Evolutionary conservation across 176 grass and related monocot species (phyloP).

Genomic region (Zea mays): Zm-B73-REFERENCE-NAM-5.0 NC_050099.1:201459501-201460000

Average conservation of each 20-base stretch:
- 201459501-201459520: constrained; percentile 70
- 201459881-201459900: not conserved
- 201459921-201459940: not conserved
- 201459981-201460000: not conserved
- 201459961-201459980: not conserved
- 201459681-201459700: constrained; percentile 9
- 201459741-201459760: constrained; percentile 83
- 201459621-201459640: constrained; percentile 57
- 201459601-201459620: constrained; percentile 72
- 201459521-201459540: constrained; percentile 86
- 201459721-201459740: constrained; percentile 51
- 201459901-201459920: not conserved
- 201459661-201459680: constrained; percentile 33
- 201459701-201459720: constrained; percentile 56
- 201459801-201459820: constrained; percentile 43
- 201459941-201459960: not conserved
- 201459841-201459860: not conserved
- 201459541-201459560: constrained; percentile 78
- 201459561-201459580: constrained; percentile 67
- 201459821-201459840: constrained; percentile 19
- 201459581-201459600: constrained; percentile 72
- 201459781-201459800: constrained; percentile 48
- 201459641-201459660: constrained; percentile 39
- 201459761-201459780: constrained; percentile 42
- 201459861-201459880: not conserved